Conservation (phyloP, 2,329 filamentous ascomycete species). For the Cladosporium sphaerospermum region DNA sequence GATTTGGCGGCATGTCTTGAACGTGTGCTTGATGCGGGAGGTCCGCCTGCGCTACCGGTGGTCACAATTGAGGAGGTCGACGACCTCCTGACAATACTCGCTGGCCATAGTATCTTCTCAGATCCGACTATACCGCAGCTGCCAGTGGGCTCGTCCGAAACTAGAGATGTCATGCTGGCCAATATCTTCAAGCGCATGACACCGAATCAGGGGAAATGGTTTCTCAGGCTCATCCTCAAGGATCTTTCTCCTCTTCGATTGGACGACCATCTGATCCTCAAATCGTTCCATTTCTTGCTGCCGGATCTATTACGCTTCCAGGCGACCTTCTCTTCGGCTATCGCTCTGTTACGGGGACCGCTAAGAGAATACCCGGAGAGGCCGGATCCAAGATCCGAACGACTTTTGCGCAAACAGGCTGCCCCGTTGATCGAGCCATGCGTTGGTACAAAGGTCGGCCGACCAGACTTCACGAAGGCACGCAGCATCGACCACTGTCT, state of each 20-base stretch:
- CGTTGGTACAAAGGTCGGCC: conserved; percentile 42
- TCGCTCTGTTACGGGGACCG: conserved; percentile 46
- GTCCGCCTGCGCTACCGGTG: conserved; percentile 24
- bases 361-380: conserved; percentile 33
- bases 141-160: conserved; percentile 20
- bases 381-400: conserved; percentile 30
- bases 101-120: conserved; percentile 64
- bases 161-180: conserved; percentile 44
- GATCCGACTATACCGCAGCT: conserved; percentile 49
- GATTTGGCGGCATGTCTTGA: conserved; percentile 71
- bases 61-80: conserved; percentile 72
- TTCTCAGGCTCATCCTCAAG: conserved; percentile 74
- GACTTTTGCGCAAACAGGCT: conserved; percentile 33
- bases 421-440: conserved; percentile 32
- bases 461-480: conserved; percentile 41
- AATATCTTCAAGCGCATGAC: conserved; percentile 54
- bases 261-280: conserved; percentile 51
- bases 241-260: conserved; percentile 63
- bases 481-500: conserved; percentile 64
- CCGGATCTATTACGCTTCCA: conserved; percentile 65
- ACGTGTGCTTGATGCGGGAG: conserved; percentile 56
- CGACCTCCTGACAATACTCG: conserved; percentile 56
- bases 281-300: conserved; percentile 61
- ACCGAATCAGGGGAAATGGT: conserved; percentile 76
- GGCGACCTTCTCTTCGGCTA: conserved; percentile 58